A percentile compares a stretch with the other conserved stretches of the same genome.
Conservation (phyloP, 495 filamentous ascomycete species). For the Aspergillus leporis region DNA sequence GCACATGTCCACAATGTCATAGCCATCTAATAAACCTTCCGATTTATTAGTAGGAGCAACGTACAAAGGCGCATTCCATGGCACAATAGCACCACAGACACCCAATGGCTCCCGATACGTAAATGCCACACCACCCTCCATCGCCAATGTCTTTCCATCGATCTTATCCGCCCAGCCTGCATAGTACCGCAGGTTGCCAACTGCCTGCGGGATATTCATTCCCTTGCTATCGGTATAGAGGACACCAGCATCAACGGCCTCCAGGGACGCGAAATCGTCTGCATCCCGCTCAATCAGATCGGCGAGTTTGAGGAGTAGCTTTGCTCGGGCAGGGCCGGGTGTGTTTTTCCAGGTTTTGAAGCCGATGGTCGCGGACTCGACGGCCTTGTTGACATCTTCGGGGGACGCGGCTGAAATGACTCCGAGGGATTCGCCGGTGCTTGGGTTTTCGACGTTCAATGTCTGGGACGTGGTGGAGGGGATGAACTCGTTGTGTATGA, state of each 20-base stretch:
- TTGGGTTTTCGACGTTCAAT: neutral
- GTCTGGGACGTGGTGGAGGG: neutral
- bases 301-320: slow-evolving; percentile 45
- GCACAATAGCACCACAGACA: slow-evolving; percentile 37
- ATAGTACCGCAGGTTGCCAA: slow-evolving; percentile 33
- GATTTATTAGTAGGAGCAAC: neutral
- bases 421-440: slow-evolving; percentile 25
- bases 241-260: slow-evolving; percentile 32
- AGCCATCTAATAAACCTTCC: slow-evolving; percentile 58
- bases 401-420: slow-evolving; percentile 25
- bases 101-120: slow-evolving; percentile 37
- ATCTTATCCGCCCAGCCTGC: slow-evolving; percentile 40
- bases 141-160: slow-evolving; percentile 29
- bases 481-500: slow-evolving; percentile 1
- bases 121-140: slow-evolving; percentile 28
- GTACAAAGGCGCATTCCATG: slow-evolving; percentile 39
- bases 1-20: slow-evolving; percentile 17
- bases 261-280: slow-evolving; percentile 27
- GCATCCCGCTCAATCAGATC: slow-evolving; percentile 30
- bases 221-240: slow-evolving; percentile 23
- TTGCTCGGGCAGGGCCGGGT: slow-evolving; percentile 38
- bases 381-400: slow-evolving; percentile 52
- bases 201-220: slow-evolving; percentile 24
- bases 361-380: slow-evolving; percentile 47
- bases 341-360: slow-evolving; percentile 39